phyloP scores from a whole-genome alignment of 2,329 filamentous ascomycete genomes.

The Talaromyces rugulosus region DNA sequence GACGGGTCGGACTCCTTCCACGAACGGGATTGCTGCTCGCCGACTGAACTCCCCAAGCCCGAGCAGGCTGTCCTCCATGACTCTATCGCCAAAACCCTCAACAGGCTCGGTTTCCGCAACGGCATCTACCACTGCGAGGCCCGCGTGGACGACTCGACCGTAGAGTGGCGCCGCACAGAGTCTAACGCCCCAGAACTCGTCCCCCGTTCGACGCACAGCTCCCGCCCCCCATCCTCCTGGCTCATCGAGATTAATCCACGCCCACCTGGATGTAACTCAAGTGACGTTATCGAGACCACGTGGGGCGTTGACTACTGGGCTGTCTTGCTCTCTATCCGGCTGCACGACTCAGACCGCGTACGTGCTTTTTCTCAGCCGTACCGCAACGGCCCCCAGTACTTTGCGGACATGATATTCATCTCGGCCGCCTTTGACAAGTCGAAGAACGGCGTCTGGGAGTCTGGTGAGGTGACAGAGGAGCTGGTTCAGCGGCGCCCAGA shows the following conservation, averaged over 20 bases:
- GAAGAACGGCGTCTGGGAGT: background rate
- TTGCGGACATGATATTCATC: constrained; percentile 1
- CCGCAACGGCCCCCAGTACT: background rate
- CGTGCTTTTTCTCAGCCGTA: background rate
- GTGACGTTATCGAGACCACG: background rate
- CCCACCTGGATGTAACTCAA: constrained; percentile 15
- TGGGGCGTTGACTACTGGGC: constrained; percentile 2
- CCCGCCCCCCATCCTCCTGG: constrained; percentile 8
- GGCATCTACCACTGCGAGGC: constrained; percentile 28
- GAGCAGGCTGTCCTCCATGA: constrained; percentile 17
- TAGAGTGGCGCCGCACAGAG: constrained; percentile 13
- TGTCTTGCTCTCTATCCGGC: background rate
- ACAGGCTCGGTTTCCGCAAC: constrained; percentile 19
- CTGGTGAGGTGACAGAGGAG: constrained; percentile 1
- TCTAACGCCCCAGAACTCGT: constrained; percentile 17
- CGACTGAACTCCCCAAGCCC: constrained; percentile 18
- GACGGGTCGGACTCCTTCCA: background rate
- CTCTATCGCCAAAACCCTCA: constrained; percentile 17
- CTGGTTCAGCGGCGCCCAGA: background rate
- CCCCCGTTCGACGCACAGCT: background rate
- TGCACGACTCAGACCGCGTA: background rate
- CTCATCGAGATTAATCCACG: constrained; percentile 27
- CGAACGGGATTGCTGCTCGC: constrained; percentile 7
- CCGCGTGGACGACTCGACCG: constrained; percentile 20
- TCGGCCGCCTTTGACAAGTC: background rate